Conservation (phyloP, 2,329 filamentous ascomycete genomes). For the Colletotrichum ledebouriae region DNA sequence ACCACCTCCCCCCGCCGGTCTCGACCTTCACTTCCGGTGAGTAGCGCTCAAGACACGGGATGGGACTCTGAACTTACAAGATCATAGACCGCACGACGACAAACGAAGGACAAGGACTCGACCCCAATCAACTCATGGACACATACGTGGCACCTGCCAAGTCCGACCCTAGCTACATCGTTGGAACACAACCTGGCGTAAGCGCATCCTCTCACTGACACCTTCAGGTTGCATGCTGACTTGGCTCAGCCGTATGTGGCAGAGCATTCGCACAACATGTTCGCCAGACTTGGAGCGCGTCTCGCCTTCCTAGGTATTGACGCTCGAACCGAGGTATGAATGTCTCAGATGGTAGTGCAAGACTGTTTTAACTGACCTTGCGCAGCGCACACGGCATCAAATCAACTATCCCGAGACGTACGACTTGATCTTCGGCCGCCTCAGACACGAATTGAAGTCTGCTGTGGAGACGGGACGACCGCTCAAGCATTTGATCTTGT, state of each 20-base stretch:
- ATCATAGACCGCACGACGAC: constrained; percentile 43
- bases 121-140: constrained; percentile 79
- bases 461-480: constrained; percentile 77
- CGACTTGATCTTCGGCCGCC: constrained; percentile 82
- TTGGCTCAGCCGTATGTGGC: constrained; percentile 84
- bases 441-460: constrained; percentile 79
- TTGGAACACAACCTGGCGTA: constrained; percentile 80
- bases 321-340: constrained; percentile 83
- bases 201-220: constrained; percentile 70
- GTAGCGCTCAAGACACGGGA: constrained; percentile 47
- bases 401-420: constrained; percentile 96
- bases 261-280: constrained; percentile 88
- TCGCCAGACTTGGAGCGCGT: constrained; percentile 83
- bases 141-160: constrained; percentile 75
- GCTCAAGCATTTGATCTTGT: constrained; percentile 88
- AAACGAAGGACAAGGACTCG: constrained; percentile 62
- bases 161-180: constrained; percentile 80
- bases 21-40: constrained; percentile 87
- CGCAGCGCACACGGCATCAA: constrained; percentile 85
- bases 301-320: constrained; percentile 91
- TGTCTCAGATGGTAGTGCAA: background rate
- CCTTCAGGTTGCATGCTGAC: constrained; percentile 60
- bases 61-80: constrained; percentile 43
- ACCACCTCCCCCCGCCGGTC: constrained; percentile 86
- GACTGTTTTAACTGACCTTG: constrained; percentile 10